Evolutionary conservation across 768 basidiomycete species (phyloP).

Genomic region (Tulasnella sp.): DNA sequence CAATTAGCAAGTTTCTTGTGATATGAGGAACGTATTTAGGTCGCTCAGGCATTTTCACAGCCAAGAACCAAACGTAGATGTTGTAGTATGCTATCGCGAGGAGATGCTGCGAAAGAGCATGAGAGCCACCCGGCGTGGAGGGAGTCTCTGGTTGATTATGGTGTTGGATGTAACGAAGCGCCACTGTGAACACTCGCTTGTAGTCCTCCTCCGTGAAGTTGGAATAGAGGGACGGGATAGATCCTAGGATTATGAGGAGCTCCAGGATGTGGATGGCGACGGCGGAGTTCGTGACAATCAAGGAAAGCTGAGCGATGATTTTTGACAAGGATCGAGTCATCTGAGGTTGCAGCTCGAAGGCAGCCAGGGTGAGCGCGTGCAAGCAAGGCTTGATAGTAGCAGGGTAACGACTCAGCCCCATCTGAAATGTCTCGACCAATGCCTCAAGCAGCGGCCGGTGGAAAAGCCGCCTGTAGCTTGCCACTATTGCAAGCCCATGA

Average conservation of each 20-base stretch:
- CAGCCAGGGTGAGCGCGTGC: slow-evolving; percentile 74
- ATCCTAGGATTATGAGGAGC: slow-evolving; percentile 77
- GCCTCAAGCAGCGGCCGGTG: slow-evolving; percentile 34
- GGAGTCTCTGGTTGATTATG: slow-evolving; percentile 53
- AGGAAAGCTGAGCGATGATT: slow-evolving; percentile 76
- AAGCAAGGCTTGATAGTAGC: slow-evolving; percentile 43
- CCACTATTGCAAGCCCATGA: slow-evolving; percentile 73
- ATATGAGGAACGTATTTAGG: slow-evolving; percentile 75
- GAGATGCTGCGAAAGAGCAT: slow-evolving; percentile 84
- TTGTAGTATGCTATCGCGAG: slow-evolving; percentile 79
- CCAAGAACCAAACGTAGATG: slow-evolving; percentile 91
- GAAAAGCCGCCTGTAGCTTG: slow-evolving; percentile 76
- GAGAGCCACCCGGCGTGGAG: slow-evolving; percentile 40
- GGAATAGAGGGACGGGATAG: slow-evolving; percentile 61
- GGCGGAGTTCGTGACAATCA: slow-evolving; percentile 87
- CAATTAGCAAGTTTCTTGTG: slow-evolving; percentile 70
- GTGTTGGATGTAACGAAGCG: slow-evolving; percentile 82
- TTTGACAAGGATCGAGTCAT: slow-evolving; percentile 66
- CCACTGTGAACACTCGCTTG: slow-evolving; percentile 89
- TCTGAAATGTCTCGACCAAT: slow-evolving; percentile 31
- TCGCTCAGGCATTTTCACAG: slow-evolving; percentile 69
- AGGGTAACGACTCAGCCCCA: slow-evolving; percentile 28
- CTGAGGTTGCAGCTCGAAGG: slow-evolving; percentile 74
- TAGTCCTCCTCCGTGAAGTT: slow-evolving; percentile 88
- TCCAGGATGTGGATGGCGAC: slow-evolving; percentile 96